A percentile compares a stretch with the other conserved stretches of the same genome.
These are phyloP conservation scores for Russula compacta DNA, from an alignment of 768 basidiomycete species.

Conservation along the genomic window DNA sequence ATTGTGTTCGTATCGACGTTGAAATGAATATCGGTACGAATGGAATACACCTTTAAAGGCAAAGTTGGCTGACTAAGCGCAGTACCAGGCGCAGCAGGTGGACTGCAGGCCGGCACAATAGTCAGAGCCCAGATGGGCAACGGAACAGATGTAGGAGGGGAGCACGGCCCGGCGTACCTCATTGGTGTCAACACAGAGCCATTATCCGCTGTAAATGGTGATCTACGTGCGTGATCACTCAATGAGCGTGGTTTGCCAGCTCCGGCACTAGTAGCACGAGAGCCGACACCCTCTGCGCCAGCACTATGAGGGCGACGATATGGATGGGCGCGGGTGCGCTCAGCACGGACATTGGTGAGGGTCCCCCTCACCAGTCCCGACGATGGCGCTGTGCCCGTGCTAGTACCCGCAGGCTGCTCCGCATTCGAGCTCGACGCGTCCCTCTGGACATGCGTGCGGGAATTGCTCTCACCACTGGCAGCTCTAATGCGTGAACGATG, in stretches of 20 bases:
- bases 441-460: slow-evolving; percentile 10
- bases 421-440: slow-evolving; percentile 10
- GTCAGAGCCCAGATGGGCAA: neutral
- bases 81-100: slow-evolving; percentile 2
- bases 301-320: slow-evolving; percentile 19
- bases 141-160: neutral
- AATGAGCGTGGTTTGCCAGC: slow-evolving; percentile 2
- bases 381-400: neutral
- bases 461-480: slow-evolving; percentile 15
- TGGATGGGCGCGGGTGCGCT: slow-evolving; percentile 17
- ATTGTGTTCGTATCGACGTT: slow-evolving; percentile 41
- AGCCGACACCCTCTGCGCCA: neutral
- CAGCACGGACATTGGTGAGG: slow-evolving; percentile 10
- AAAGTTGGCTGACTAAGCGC: neutral
- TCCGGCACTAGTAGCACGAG: neutral
- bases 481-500: slow-evolving; percentile 14
- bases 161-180: slow-evolving; percentile 15
- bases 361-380: slow-evolving; percentile 11
- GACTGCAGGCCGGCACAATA: slow-evolving; percentile 11
- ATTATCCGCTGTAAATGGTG: slow-evolving; percentile 6
- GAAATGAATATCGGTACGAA: slow-evolving; percentile 56
- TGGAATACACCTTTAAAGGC: slow-evolving; percentile 28
- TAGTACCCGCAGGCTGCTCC: slow-evolving; percentile 11
- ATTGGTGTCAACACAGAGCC: slow-evolving; percentile 14
- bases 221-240: slow-evolving; percentile 12